Evolutionary conservation across 2,329 filamentous ascomycete species (phyloP).

Genomic region (Stagonosporopsis cucurbitacearum): DNA sequence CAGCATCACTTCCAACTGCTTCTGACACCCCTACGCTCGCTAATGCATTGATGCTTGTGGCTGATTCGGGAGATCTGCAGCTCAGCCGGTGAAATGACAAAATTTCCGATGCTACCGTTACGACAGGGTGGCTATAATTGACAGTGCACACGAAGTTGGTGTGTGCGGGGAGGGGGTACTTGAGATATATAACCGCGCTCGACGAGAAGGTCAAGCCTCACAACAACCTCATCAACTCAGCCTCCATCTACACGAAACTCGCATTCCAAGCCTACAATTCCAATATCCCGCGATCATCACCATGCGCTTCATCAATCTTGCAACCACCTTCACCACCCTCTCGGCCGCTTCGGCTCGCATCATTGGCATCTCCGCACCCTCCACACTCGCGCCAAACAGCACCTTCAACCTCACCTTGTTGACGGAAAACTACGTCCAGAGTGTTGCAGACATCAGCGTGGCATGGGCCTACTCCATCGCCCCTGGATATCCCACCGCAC

Average conservation of each 20-base stretch:
- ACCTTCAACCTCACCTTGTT: constrained; percentile 50
- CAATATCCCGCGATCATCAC: neutral
- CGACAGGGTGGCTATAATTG: constrained; percentile 13
- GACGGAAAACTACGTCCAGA: constrained; percentile 55
- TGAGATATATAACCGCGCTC: neutral
- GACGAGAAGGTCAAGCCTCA: neutral
- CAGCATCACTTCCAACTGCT: neutral
- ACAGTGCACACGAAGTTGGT: constrained; percentile 3
- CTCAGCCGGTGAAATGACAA: neutral
- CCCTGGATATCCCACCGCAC: constrained; percentile 30
- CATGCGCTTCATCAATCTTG: constrained; percentile 18
- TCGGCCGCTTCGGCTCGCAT: constrained; percentile 43
- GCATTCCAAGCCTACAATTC: neutral
- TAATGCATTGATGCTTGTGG: constrained; percentile 6
- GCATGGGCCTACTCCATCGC: constrained; percentile 50
- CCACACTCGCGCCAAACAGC: constrained; percentile 49
- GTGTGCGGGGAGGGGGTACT: neutral
- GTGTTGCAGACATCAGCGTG: constrained; percentile 54
- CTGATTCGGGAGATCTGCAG: constrained; percentile 11
- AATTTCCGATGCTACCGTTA: constrained; percentile 7
- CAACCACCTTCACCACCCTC: constrained; percentile 7
- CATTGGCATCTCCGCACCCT: constrained; percentile 52
- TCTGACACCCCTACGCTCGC: neutral
- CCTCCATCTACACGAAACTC: too few species aligned
- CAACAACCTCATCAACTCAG: neutral